A percentile compares a stretch with the other conserved stretches of the same genome.
Conservation (phyloP, 1,284 basidiomycete genomes). For the Naganishia cerealis region DNA sequence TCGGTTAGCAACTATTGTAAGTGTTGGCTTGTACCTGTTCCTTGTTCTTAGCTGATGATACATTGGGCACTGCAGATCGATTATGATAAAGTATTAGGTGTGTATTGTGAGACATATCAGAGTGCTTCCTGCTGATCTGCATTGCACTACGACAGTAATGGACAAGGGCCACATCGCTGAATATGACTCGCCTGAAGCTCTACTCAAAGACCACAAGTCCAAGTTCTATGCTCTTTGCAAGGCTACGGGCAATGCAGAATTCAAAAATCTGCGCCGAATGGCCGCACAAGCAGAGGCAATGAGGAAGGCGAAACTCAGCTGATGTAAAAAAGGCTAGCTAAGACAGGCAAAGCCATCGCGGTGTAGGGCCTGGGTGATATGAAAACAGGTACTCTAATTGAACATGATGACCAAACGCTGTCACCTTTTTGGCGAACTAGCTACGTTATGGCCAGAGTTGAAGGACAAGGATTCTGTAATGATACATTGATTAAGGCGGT, state of each 20-base stretch:
- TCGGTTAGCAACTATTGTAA: conserved; percentile 65
- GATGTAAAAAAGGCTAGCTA: neutral
- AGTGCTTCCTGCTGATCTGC: neutral
- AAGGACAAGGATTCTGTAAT: no score
- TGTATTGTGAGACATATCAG: neutral
- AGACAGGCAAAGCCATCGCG: neutral
- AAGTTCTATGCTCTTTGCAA: conserved; percentile 76
- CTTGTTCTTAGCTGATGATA: conserved; percentile 6
- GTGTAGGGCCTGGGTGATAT: no score
- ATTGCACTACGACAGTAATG: conserved; percentile 44
- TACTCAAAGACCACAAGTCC: conserved; percentile 67
- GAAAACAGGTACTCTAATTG: no score
- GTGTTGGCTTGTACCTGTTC: conserved; percentile 35
- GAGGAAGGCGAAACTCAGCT: neutral
- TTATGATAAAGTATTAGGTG: conserved; percentile 69
- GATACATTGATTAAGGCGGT: neutral
- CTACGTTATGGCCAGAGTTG: no score
- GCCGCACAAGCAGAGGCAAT: conserved; percentile 14
- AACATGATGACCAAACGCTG: no score
- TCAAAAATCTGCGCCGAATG: conserved; percentile 60
- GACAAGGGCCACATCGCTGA: conserved; percentile 67
- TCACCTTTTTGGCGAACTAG: no score
- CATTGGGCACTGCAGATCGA: conserved; percentile 61
- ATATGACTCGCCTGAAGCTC: conserved; percentile 70
- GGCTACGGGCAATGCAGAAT: conserved; percentile 77